phyloP scores from a whole-genome alignment of 1,284 basidiomycete genomes.

The Wolfiporia cocos region DNA sequence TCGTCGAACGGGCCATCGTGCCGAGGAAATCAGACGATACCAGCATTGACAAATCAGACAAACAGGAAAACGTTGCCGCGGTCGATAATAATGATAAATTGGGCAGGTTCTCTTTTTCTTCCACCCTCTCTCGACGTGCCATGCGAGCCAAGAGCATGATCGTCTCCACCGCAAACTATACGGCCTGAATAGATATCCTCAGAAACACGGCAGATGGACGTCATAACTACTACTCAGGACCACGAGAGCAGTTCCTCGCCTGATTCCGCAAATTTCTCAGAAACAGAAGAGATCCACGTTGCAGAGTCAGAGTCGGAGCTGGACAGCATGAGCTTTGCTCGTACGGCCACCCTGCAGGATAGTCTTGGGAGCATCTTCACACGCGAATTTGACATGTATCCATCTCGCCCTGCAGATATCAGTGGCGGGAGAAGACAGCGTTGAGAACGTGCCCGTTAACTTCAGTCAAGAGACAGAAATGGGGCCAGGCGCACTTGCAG shows the following conservation, averaged over 20 bases:
- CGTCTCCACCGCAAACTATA: constrained; percentile 1
- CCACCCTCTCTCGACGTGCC: constrained; percentile 19
- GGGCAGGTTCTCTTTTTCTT: constrained; percentile 24
- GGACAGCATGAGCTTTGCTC: constrained; percentile 27
- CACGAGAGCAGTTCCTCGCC: not conserved
- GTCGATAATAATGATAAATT: too few species aligned
- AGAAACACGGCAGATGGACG: not conserved
- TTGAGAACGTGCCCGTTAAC: too few species aligned
- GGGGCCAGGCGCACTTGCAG: not conserved
- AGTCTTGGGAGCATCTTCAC: not conserved
- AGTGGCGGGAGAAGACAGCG: not conserved
- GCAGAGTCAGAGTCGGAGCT: constrained; percentile 20
- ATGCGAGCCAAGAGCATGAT: constrained; percentile 15
- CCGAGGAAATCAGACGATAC: too few species aligned
- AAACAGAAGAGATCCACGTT: constrained; percentile 5
- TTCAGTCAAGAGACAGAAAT: too few species aligned
- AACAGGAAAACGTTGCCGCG: not conserved
- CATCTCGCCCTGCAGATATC: constrained; percentile 1
- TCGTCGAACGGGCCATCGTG: too few species aligned
- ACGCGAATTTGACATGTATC: not conserved
- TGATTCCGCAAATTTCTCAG: constrained; percentile 2
- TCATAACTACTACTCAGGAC: constrained; percentile 10
- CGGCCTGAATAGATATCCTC: not conserved
- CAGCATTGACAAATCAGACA: not conserved
- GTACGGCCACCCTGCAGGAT: constrained; percentile 1